phyloP scores from a whole-genome alignment of 2,329 filamentous ascomycete genomes.

The Endoconidiophora polonica region DNA sequence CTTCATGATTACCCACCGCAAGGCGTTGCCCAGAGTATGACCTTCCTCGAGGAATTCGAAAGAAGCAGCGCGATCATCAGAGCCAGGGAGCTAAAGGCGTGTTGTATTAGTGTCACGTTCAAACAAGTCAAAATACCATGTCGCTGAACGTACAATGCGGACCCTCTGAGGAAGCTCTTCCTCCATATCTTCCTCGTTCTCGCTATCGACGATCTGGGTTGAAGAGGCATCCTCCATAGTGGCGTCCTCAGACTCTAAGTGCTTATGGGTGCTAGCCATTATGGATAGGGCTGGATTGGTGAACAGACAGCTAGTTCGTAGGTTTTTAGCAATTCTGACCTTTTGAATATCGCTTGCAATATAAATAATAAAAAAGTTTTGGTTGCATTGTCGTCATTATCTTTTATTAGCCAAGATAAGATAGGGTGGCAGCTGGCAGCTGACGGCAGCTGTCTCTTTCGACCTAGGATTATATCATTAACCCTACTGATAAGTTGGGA shows the following conservation, averaged over 20 bases:
- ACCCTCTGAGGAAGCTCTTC: conserved; percentile 37
- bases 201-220: conserved; percentile 19
- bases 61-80: conserved; percentile 73
- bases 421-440: background rate
- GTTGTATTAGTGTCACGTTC: background rate
- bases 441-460: background rate
- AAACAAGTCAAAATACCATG: background rate
- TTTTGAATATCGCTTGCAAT: background rate
- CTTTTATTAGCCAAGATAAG: background rate
- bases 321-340: background rate
- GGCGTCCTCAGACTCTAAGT: conserved; percentile 18
- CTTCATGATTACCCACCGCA: conserved; percentile 96
- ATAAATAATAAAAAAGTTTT: background rate
- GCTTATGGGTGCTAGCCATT: conserved; percentile 9
- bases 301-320: background rate
- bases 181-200: conserved; percentile 25
- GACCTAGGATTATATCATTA: background rate
- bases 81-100: conserved; percentile 56
- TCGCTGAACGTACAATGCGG: conserved; percentile 34
- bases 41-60: conserved; percentile 92
- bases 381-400: background rate
- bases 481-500: background rate
- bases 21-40: conserved; percentile 85
- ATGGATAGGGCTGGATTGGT: background rate
- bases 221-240: conserved; percentile 30